phyloP scores from a whole-genome alignment of 129 eudicot genomes.

The Chrysanthemum seticuspe region DNA sequence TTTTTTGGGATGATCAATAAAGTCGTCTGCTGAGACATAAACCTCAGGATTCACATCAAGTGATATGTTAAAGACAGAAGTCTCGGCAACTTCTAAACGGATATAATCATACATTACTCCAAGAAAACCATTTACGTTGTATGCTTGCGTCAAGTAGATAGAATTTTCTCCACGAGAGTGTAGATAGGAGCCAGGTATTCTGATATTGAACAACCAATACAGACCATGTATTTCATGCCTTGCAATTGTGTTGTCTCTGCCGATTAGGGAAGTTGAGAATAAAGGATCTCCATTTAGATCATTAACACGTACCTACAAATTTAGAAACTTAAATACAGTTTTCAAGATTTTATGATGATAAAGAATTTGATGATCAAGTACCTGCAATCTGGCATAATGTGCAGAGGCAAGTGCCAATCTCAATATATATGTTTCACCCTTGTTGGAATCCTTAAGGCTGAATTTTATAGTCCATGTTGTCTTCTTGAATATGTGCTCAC shows the following conservation, averaged over 20 bases:
- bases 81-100: constrained; percentile 50
- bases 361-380: neutral
- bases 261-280: constrained; percentile 53
- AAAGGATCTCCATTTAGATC: constrained; percentile 30
- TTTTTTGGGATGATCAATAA: too few species aligned
- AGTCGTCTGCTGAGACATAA: too few species aligned
- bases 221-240: constrained; percentile 79
- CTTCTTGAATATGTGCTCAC: neutral
- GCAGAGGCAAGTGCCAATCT: constrained; percentile 8
- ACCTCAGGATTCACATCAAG: too few species aligned
- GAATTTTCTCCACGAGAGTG: constrained; percentile 32
- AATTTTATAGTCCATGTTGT: constrained; percentile 8
- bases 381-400: neutral
- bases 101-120: constrained; percentile 80
- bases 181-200: constrained; percentile 26
- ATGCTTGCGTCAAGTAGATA: constrained; percentile 59
- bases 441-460: neutral
- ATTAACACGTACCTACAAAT: constrained; percentile 51
- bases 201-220: constrained; percentile 64
- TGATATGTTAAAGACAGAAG: neutral
- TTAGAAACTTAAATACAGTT: neutral
- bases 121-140: constrained; percentile 26
- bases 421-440: neutral
- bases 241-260: constrained; percentile 67
- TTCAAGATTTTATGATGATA: neutral